Evolutionary conservation across 2,329 filamentous ascomycete genomes (phyloP).

Genomic region (Hypoxylon sp.): DNA sequence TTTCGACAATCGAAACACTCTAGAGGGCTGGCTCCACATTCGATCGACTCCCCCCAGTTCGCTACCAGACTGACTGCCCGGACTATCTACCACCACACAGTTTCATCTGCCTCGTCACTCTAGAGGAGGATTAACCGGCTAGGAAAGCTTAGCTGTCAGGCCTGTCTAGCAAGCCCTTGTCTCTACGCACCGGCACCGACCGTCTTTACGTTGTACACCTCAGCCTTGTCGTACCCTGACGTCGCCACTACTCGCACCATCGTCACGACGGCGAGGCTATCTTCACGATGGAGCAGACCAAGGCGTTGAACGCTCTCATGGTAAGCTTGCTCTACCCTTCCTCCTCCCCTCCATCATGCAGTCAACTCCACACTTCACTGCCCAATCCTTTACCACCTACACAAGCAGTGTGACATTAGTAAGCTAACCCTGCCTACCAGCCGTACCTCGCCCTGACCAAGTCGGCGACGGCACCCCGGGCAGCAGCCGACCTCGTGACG

Average conservation of each 20-base stretch:
- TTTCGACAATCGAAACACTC: slow-evolving; percentile 1
- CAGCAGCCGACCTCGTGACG: slow-evolving; percentile 83
- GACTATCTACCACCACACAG: slow-evolving; percentile 1
- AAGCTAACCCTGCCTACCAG: slow-evolving; percentile 52
- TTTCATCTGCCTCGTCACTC: slow-evolving; percentile 14
- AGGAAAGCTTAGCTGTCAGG: slow-evolving; percentile 22
- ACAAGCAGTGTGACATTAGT: no score
- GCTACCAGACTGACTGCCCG: no score
- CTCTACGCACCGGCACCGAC: background rate
- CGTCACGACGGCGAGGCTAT: slow-evolving; percentile 15
- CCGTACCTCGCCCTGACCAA: slow-evolving; percentile 92
- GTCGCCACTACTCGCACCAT: slow-evolving; percentile 15
- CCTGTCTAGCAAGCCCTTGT: slow-evolving; percentile 5
- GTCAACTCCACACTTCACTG: background rate
- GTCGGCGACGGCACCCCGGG: slow-evolving; percentile 82
- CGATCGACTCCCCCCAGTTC: background rate
- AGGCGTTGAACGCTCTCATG: slow-evolving; percentile 70
- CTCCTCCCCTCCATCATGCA: background rate
- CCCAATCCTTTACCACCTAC: no score
- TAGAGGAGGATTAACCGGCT: background rate
- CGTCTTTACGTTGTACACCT: slow-evolving; percentile 1
- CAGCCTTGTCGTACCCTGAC: slow-evolving; percentile 22
- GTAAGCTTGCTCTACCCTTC: slow-evolving; percentile 48
- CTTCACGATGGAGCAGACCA: slow-evolving; percentile 74
- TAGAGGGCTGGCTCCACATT: background rate